Evolutionary conservation across 2,329 filamentous ascomycete species (phyloP).

Genomic region (Fusarium caatingaense): DNA sequence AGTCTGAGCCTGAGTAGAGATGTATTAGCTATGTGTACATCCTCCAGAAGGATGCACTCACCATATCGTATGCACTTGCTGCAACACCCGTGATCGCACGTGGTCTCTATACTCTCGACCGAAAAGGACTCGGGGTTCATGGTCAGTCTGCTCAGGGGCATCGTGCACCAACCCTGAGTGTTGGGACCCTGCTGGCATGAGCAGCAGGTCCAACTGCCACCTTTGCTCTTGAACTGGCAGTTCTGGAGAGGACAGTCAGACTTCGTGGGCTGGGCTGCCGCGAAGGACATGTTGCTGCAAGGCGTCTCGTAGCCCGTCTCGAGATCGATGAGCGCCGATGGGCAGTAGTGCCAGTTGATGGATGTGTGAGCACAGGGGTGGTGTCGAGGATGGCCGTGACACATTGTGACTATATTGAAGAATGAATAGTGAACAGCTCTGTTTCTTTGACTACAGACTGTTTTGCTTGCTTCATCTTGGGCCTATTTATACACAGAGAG

Average conservation of each 20-base stretch:
- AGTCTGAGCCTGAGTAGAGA: conserved; percentile 47
- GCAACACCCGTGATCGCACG: conserved; percentile 67
- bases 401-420: conserved; percentile 55
- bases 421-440: neutral
- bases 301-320: conserved; percentile 62
- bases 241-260: conserved; percentile 61
- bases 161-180: conserved; percentile 64
- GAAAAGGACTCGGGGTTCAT: conserved; percentile 49
- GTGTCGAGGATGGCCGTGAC: conserved; percentile 64
- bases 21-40: neutral
- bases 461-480: conserved; percentile 12
- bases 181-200: conserved; percentile 64
- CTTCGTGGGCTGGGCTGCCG: conserved; percentile 57
- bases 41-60: conserved; percentile 35
- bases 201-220: conserved; percentile 66
- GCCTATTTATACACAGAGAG: conserved; percentile 37
- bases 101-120: conserved; percentile 53
- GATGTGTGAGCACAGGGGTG: conserved; percentile 67
- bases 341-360: conserved; percentile 66
- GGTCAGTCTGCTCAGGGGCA: conserved; percentile 48
- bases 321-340: conserved; percentile 58
- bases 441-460: neutral
- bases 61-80: conserved; percentile 58
- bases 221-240: conserved; percentile 63
- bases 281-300: conserved; percentile 62